A percentile compares a stretch with the other conserved stretches of the same genome.
These are phyloP conservation scores for Cyberlindnera lachancei DNA, from an alignment of 805 yeast species.

Conservation along the genomic window DNA sequence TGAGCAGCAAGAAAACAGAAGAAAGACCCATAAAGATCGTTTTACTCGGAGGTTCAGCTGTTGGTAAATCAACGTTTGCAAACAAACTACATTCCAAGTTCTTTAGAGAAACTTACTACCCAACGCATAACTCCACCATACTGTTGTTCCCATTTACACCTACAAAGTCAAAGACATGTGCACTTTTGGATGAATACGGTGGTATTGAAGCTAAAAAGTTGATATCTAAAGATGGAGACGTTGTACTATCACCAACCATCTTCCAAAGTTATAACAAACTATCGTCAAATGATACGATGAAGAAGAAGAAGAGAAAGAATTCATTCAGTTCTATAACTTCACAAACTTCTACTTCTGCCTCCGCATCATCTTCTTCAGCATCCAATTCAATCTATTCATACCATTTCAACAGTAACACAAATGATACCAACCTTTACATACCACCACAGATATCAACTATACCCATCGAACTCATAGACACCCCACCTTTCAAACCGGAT, in stretches of 20 bases:
- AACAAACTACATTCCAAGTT: slow-evolving; percentile 40
- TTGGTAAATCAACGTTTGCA: slow-evolving; percentile 56
- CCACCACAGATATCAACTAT: slow-evolving; percentile 55
- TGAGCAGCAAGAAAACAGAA: slow-evolving; percentile 7
- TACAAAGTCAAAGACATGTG: slow-evolving; percentile 27
- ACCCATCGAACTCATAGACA: slow-evolving; percentile 61
- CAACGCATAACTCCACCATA: slow-evolving; percentile 57
- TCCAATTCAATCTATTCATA: slow-evolving; percentile 17
- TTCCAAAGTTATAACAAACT: slow-evolving; percentile 27
- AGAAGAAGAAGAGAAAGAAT: slow-evolving; percentile 11
- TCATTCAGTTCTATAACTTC: too few relatives aligned
- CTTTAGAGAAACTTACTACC: slow-evolving; percentile 65
- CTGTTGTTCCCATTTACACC: slow-evolving; percentile 51
- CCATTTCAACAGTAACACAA: slow-evolving; percentile 7
- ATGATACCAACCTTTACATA: slow-evolving; percentile 18
- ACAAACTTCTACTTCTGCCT: too few relatives aligned
- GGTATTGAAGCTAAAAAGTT: slow-evolving; percentile 31
- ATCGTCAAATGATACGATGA: slow-evolving; percentile 3
- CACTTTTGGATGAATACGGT: slow-evolving; percentile 40
- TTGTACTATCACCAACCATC: slow-evolving; percentile 30
- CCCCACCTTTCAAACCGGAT: slow-evolving; percentile 62
- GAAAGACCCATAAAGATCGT: slow-evolving; percentile 47
- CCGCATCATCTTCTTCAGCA: slow-evolving; percentile 10
- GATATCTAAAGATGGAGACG: slow-evolving; percentile 23
- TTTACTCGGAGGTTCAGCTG: slow-evolving; percentile 48